phyloP scores from a whole-genome alignment of 305 asterid genomes.

The Fraxinus sp. region DNA sequence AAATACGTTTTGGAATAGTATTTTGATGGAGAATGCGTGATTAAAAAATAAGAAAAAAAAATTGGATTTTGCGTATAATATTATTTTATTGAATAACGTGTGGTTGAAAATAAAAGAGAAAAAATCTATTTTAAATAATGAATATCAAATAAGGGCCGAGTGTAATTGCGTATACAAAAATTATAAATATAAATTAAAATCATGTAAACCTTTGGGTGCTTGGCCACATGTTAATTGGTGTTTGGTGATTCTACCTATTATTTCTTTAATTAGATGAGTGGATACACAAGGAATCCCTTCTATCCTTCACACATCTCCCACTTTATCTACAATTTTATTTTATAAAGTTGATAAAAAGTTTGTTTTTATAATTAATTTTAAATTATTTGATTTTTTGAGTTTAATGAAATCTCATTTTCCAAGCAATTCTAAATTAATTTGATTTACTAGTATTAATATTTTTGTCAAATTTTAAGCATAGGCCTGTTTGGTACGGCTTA shows the following conservation, averaged over 20 bases:
- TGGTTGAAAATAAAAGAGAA: neutral
- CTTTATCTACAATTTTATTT: conserved; percentile 1
- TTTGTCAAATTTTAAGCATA: neutral
- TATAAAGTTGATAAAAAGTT: neutral
- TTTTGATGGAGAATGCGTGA: too few species aligned
- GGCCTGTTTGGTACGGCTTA: too few species aligned
- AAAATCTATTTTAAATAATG: too few species aligned
- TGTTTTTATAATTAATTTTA: neutral
- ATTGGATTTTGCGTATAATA: too few species aligned
- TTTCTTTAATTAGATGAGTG: conserved; percentile 8
- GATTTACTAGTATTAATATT: neutral
- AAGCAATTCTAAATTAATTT: neutral
- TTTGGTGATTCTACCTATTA: neutral
- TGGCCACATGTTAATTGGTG: conserved; percentile 4
- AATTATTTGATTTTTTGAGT: neutral
- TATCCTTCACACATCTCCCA: conserved; percentile 24
- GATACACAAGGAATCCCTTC: conserved; percentile 32
- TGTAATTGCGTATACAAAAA: neutral
- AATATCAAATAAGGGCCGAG: too few species aligned
- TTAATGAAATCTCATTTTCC: neutral
- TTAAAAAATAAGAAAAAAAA: too few species aligned
- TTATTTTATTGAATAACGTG: neutral
- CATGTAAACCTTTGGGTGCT: neutral
- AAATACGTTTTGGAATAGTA: too few species aligned
- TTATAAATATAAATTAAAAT: neutral